phyloP scores from a whole-genome alignment of 176 grass and related monocot genomes.

The Melocanna baccifera region DNA sequence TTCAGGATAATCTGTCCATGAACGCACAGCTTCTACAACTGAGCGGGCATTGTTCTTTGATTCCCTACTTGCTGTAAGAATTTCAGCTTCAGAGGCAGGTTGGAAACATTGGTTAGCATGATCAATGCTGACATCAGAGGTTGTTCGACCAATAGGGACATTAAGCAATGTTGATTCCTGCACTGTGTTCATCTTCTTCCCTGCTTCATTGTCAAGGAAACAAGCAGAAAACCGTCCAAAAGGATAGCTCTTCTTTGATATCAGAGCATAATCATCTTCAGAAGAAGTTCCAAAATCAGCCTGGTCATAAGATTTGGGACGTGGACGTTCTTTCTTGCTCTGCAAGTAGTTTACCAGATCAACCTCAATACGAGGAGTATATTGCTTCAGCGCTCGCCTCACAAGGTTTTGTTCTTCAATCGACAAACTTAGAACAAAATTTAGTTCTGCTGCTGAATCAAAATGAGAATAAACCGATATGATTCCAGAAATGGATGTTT shows the following conservation, averaged over 20 bases:
- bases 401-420: conserved; percentile 81
- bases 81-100: conserved; percentile 30
- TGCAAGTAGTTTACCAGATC: conserved; percentile 92
- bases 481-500: conserved; percentile 78
- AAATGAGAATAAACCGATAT: conserved; percentile 90
- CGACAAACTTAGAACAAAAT: conserved; percentile 79
- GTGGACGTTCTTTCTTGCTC: conserved; percentile 83
- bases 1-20: conserved; percentile 58
- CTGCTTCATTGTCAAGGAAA: conserved; percentile 49
- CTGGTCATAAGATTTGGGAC: conserved; percentile 76
- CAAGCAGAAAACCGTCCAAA: conserved; percentile 60
- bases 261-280: conserved; percentile 64
- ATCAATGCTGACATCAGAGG: conserved; percentile 27
- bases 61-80: conserved; percentile 35
- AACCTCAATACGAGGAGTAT: conserved; percentile 87
- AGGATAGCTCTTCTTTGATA: conserved; percentile 50
- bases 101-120: conserved; percentile 37
- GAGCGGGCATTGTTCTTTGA: conserved; percentile 25
- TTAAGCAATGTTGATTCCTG: conserved; percentile 45
- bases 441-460: conserved; percentile 71
- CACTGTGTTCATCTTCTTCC: conserved; percentile 37
- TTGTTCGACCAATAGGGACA: conserved; percentile 4
- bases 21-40: conserved; percentile 47
- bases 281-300: conserved; percentile 71
- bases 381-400: conserved; percentile 79